A percentile compares a stretch with the other conserved stretches of the same genome.
Evolutionary conservation across 2,329 filamentous ascomycete species (phyloP).

Genomic region (Sordariomycetes sp.): DNA sequence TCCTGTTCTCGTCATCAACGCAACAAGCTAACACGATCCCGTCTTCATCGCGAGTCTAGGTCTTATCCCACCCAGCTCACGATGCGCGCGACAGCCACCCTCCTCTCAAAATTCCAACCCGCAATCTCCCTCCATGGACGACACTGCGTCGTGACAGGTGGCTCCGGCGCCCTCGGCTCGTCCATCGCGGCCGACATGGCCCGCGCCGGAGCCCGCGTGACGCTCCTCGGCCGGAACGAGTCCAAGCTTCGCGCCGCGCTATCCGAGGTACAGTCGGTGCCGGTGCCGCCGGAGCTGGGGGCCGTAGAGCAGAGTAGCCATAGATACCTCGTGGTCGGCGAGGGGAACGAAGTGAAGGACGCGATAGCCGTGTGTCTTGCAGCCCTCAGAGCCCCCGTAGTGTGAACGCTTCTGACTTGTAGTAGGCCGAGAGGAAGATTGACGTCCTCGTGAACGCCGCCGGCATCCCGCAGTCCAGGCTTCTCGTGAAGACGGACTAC

Average conservation of each 20-base stretch:
- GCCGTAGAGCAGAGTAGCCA: background rate
- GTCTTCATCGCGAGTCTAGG: background rate
- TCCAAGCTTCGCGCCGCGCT: constrained; percentile 30
- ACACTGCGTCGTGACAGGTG: constrained; percentile 56
- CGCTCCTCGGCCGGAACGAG: constrained; percentile 49
- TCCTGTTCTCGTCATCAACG: background rate
- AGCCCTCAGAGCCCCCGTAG: no score
- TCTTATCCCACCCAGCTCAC: background rate
- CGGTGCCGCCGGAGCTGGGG: background rate
- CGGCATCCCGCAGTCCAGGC: constrained; percentile 55
- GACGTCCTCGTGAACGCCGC: constrained; percentile 71
- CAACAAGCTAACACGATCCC: background rate
- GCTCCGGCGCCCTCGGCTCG: constrained; percentile 58
- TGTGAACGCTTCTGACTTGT: background rate
- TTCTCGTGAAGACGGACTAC: constrained; percentile 46
- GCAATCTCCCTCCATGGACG: constrained; percentile 28
- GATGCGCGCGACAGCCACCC: background rate
- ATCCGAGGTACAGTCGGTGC: constrained; percentile 14
- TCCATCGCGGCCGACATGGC: constrained; percentile 60
- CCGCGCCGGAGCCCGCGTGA: constrained; percentile 44
- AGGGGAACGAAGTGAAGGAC: background rate
- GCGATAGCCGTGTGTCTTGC: background rate
- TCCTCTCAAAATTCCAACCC: background rate
- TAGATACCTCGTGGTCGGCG: background rate
- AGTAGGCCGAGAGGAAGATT: constrained; percentile 10